Evolutionary conservation across 345 rosid species (phyloP).

Genomic region (Trapa incisa): DNA sequence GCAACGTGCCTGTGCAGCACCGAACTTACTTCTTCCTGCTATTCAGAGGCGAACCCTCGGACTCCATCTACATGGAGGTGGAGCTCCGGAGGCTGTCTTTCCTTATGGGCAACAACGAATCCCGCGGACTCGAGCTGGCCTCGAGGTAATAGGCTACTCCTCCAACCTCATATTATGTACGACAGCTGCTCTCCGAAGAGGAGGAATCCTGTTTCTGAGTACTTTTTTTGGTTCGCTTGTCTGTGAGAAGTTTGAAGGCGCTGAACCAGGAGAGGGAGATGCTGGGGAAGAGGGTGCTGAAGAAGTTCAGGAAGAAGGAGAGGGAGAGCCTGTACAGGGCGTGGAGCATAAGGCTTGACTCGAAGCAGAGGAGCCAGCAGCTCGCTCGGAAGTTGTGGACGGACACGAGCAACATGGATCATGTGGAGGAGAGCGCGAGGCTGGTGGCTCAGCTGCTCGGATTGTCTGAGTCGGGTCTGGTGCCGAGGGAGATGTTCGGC

Average conservation of each 20-base stretch:
- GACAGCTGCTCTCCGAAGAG: too few species aligned
- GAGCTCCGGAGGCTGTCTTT: conserved; percentile 9
- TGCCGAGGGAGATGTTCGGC: conserved; percentile 9
- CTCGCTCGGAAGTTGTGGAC: conserved; percentile 54
- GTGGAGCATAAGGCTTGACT: conserved; percentile 54
- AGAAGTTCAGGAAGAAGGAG: conserved; percentile 41
- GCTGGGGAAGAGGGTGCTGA: conserved; percentile 46
- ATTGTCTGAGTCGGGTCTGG: neutral
- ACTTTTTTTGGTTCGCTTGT: too few species aligned
- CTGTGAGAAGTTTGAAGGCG: conserved; percentile 35
- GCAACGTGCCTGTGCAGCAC: conserved; percentile 6
- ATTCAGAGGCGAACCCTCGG: conserved; percentile 9
- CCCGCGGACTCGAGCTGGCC: neutral
- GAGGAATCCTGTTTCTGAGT: too few species aligned
- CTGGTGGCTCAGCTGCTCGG: conserved; percentile 59
- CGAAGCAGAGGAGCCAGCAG: conserved; percentile 53
- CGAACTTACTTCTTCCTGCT: conserved; percentile 11
- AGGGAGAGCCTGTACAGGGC: conserved; percentile 55
- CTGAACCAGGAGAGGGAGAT: conserved; percentile 57
- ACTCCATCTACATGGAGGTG: conserved; percentile 12
- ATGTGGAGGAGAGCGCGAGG: conserved; percentile 56
- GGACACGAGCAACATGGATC: conserved; percentile 44
- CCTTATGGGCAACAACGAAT: neutral
- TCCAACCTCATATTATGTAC: too few species aligned
- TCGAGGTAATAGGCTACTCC: neutral